Conservation (phyloP, 306 rosid genomes). For the Abrus pulchellus region DNA sequence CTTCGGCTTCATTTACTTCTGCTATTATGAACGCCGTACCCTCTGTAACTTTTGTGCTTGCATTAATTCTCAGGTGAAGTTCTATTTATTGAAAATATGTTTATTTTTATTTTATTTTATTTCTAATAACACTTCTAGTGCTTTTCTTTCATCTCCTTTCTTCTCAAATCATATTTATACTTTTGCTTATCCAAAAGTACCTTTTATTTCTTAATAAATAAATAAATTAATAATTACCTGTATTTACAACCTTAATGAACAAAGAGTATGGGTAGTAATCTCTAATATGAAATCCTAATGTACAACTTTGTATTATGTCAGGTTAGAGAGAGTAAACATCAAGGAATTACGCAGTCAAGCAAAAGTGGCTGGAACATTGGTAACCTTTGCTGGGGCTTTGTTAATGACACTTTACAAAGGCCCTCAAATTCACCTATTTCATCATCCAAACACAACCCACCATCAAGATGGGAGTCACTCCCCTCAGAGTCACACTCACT, state of each 20-base stretch:
- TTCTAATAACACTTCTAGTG: neutral
- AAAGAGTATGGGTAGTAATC: neutral
- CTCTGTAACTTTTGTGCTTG: conserved; percentile 73
- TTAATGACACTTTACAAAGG: conserved; percentile 82
- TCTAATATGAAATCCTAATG: neutral
- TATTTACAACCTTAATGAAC: neutral
- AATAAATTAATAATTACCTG: too few species aligned
- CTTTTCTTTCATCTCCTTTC: neutral
- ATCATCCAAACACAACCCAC: conserved; percentile 39
- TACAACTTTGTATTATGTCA: neutral
- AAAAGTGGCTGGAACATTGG: conserved; percentile 59
- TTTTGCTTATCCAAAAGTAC: neutral
- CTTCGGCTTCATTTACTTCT: conserved; percentile 77
- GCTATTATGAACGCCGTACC: conserved; percentile 84
- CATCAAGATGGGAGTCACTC: neutral
- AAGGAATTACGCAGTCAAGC: conserved; percentile 63
- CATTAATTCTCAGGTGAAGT: conserved; percentile 61
- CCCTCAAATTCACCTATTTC: conserved; percentile 60
- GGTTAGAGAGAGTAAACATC: conserved; percentile 53
- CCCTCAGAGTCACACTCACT: conserved; percentile 40
- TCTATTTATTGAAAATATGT: neutral
- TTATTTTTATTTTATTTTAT: neutral
- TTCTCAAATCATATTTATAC: neutral
- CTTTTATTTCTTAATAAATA: too few species aligned
- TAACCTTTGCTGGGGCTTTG: conserved; percentile 68